Evolutionary conservation across 1,284 basidiomycete genomes (phyloP), one percentile per base, ranked within the genome.

Genomic region (Puccinia triticina): DNA sequence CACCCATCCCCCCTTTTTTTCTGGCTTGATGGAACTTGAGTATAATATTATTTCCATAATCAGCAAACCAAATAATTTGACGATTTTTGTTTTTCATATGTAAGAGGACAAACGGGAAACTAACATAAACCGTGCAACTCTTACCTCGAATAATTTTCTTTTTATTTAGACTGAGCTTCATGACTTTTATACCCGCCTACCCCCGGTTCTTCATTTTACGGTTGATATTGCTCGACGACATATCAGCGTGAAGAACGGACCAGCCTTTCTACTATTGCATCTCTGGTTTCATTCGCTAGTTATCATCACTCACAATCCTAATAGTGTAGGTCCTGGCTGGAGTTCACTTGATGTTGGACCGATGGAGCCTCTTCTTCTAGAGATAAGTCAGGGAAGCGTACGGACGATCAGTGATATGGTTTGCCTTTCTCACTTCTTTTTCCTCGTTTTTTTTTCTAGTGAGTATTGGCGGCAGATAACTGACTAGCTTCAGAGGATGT

Each of bases 211-310:
- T n/a, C 78, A 83, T 37, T 83, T 83, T 61, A 81, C 71, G 21
- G 72, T 76, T 16, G 74, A 76, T 12, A 82, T 67, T 21, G 79
- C 82, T 53, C 50, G 61, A 48, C 66, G 74, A 32, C 80, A 83
- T 29, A 77, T 72, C 37, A 76, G 40, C 57, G 77, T 57, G 40
- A 75, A 71, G 18, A 55, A 67, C 29, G 78, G 55, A n/a, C 80
- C 66, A 40, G 72, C 43, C 21, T 83, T 83, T 50, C 26, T 83
- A 48, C 83, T 82, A 10, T 55, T 79, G n/a, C 82, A 79, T 18
- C 40, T 82, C 4, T 83, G 83, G 83, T 82, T 77, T 55, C 83
- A 82, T 40, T 76, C 83, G 4, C 34, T 83, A 1, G 79, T 82
- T 26, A 75, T 83, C 55, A 82, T 82, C 37, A 81, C 82, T 11